A percentile compares a stretch with the other conserved stretches of the same genome.
These are phyloP conservation scores for Tetrahymena thermophila DNA, from an alignment of 73 alveolate species.

Conservation along the genomic window DNA sequence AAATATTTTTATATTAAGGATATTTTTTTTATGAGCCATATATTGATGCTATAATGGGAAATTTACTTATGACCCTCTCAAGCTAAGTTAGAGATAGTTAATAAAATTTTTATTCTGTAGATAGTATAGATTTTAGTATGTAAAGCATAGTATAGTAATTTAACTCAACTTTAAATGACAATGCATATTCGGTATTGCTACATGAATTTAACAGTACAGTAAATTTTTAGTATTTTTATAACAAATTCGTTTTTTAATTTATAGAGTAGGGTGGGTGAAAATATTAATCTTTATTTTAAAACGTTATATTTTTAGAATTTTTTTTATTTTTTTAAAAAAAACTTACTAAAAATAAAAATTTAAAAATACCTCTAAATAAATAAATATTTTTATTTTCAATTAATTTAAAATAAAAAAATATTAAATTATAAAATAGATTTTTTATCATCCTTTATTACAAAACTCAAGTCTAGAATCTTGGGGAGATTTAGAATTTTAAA, in stretches of 20 bases:
- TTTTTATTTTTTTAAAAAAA: no score
- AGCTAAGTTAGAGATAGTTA: not conserved
- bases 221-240: no score
- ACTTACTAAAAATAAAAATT: no score
- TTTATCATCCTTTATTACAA: not conserved
- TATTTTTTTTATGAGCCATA: not conserved
- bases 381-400: no score
- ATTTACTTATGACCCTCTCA: not conserved
- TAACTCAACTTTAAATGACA: not conserved
- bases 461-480: not conserved
- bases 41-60: not conserved
- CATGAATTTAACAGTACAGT: not conserved
- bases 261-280: no score
- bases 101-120: not conserved
- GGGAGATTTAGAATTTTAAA: not conserved
- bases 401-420: no score
- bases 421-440: not conserved
- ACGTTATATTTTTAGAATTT: no score
- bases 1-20: not conserved
- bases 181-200: not conserved
- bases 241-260: no score
- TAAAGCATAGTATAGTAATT: not conserved
- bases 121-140: not conserved
- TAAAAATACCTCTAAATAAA: no score
- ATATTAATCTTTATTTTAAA: no score